Evolutionary conservation across 768 basidiomycete species (phyloP), one percentile per base, ranked within the genome.

Genomic region (Phallus indusiatus): DNA sequence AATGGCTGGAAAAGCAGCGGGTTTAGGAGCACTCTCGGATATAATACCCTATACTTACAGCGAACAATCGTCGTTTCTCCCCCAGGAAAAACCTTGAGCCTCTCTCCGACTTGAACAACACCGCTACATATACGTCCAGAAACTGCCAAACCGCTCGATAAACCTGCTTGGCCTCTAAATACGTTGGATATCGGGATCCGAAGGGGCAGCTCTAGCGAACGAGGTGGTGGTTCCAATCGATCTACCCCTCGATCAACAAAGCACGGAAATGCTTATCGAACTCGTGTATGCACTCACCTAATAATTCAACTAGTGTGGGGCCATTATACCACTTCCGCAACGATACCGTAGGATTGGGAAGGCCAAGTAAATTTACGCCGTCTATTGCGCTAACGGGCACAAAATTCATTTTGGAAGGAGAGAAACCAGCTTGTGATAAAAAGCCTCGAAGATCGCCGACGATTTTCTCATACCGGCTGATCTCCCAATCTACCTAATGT

Each of bases 151-250:
- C 78, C 78, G 1, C 74, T 73, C 0, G 75, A 72, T 1, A 88
- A 82, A 1, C 89, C 83, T 16, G 85, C 82, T 67, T 87, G 86
- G 3, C 90, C 88, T 70, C 86, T 94, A 78, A 95, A 98, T 3
- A 98, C 90, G 68, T 99, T 98, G 12, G 93, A 88, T 20, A 98
- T 81, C 0, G 96, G 96, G 49, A 97, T 77, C 37, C 96, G 82
- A 21, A 95, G 70, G 0, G 94, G 86, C 0, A 83, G 78, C 2
- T 78, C 76, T 51, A 94, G 84, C 55, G 93, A 86, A 50, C 94
- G 78, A 8, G 74, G 66, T 0, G 94, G 94, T 0, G 93, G 90
- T 60, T 90, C 88, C 47, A 96, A 72, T 60, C 78, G 73, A 72
- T 96, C 94, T 93, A 61, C 49, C 33, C 28, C 60, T 54, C n/a